Evolutionary conservation across 257 asterid species (phyloP).

Genomic region (Lycium barbarum): DNA sequence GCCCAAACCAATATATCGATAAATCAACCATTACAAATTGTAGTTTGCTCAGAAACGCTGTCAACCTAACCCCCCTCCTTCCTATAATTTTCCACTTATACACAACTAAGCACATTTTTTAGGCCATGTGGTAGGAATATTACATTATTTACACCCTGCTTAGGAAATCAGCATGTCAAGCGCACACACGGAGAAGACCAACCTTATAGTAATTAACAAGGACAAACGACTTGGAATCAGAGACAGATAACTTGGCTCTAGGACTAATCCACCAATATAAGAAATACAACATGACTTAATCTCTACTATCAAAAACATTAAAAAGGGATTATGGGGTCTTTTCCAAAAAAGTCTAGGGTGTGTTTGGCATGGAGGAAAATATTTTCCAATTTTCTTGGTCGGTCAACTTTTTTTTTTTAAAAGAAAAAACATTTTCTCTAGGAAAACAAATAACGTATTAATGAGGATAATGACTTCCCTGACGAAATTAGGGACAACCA

Average conservation of each 20-base stretch:
- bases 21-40: background rate
- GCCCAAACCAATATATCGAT: background rate
- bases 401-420: too few relatives aligned
- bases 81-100: background rate
- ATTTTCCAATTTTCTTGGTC: too few relatives aligned
- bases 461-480: too few relatives aligned
- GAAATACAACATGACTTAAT: background rate
- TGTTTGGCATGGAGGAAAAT: too few relatives aligned
- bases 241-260: background rate
- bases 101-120: background rate
- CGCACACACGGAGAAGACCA: background rate
- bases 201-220: background rate
- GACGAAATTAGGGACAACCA: too few relatives aligned
- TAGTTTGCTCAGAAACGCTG: background rate
- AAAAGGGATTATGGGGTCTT: background rate
- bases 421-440: too few relatives aligned
- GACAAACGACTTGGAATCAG: background rate
- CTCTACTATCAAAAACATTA: background rate
- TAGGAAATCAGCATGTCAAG: background rate
- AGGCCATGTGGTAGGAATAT: slow-evolving; percentile 1
- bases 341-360: background rate
- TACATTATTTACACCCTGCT: background rate
- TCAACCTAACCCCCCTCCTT: background rate
- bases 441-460: too few relatives aligned
- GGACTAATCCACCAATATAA: background rate